Base-by-base conservation (phyloP, 345 rosid genomes). In the Eucalyptus marginata region DNA sequence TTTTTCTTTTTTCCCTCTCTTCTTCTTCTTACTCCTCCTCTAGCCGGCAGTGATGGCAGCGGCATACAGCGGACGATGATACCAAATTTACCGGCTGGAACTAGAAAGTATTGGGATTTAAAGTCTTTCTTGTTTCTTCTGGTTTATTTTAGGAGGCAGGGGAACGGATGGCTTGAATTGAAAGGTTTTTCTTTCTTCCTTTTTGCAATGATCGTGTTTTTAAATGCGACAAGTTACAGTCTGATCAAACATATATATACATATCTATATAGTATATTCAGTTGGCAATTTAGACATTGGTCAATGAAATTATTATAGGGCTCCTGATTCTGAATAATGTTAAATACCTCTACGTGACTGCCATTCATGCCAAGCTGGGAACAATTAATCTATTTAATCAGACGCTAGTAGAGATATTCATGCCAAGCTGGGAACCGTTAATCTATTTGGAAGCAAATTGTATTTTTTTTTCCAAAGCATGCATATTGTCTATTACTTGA, bases 1-100 rank as follows among this genome's bases (percentile, higher is more conserved):
- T 51, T 52, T 18, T 52, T 7, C 0, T 52, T 18, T 52, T 52
- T 52, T 52, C 4, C 24, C 10, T 52, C 10, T 52, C 58, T 52
- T 0, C 1, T 18, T 18, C 10, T 52, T 52, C 24, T 52, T 52
- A 52, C 58, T 52, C 58, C 56, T 52, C 24, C 24, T 52, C 24
- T 52, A 52, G 9, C 2, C 2, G 1, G 0, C 18, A 22, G 56
- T 0, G 2, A 51, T 7, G 16, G 2, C 7, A 1, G 7, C 1
- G 1, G 5, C 52, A 2, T 51, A 51, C 16, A 17, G 8, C 54
- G 3, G 1, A 51, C 2, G 2, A 51, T 51, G 40, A 76, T 40
- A 76, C 83, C 83, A 40, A 76, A 36, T 76, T 11, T 71, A 71
- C 47, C 1, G 15, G 83, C 29, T 40, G 47, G 15, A 76, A 44